Conservation (phyloP, 176 grass and related monocot species). For the Eragrostis nindensis region DNA sequence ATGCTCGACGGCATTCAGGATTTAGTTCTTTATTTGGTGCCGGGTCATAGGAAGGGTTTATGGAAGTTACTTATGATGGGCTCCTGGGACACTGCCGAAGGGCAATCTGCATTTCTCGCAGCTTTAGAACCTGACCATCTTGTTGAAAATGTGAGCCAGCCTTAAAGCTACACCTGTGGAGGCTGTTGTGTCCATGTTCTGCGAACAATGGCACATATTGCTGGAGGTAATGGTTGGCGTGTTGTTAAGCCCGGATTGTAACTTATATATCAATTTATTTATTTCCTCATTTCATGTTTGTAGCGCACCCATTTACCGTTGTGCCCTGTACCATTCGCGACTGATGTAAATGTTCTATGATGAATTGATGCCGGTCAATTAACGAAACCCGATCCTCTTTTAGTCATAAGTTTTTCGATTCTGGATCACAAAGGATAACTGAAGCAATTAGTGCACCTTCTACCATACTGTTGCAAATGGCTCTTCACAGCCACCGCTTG, state of each 20-base stretch:
- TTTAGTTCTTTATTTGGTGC: constrained; percentile 36
- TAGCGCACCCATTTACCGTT: not conserved
- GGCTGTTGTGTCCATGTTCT: constrained; percentile 2
- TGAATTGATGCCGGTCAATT: not conserved
- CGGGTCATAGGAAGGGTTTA: constrained; percentile 37
- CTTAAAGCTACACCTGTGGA: constrained; percentile 3
- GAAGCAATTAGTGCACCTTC: constrained; percentile 86
- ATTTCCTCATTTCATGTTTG: constrained; percentile 10
- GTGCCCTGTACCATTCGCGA: not conserved
- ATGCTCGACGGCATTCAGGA: constrained; percentile 58
- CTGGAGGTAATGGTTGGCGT: constrained; percentile 29
- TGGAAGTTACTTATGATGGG: not conserved
- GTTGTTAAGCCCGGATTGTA: constrained; percentile 24
- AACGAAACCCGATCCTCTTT: constrained; percentile 83
- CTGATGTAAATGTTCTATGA: constrained; percentile 14
- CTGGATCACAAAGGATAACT: constrained; percentile 82
- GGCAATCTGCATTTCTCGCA: constrained; percentile 25
- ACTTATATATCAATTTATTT: not conserved
- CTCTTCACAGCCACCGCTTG: constrained; percentile 92
- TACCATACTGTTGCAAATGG: constrained; percentile 89
- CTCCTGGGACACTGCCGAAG: constrained; percentile 15
- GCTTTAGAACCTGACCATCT: constrained; percentile 58
- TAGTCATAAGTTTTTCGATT: constrained; percentile 85
- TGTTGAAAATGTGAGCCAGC: constrained; percentile 21
- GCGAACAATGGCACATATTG: constrained; percentile 6